Evolutionary conservation across 2,329 filamentous ascomycete species (phyloP).

Genomic region (Ophiostoma perfectum): DNA sequence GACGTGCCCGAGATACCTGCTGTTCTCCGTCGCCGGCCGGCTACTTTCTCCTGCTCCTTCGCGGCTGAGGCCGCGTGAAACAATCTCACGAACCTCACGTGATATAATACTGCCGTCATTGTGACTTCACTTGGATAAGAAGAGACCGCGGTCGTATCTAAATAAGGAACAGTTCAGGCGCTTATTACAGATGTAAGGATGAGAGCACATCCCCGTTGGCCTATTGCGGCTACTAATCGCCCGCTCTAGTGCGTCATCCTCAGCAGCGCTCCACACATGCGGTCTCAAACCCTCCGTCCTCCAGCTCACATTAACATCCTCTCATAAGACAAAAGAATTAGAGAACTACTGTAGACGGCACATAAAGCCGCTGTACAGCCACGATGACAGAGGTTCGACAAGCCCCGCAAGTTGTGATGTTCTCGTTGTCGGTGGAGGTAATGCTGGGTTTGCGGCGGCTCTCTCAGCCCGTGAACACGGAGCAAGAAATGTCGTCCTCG

Average conservation of each 20-base stretch:
- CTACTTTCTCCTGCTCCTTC: background rate
- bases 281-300: background rate
- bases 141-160: background rate
- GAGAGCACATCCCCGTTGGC: no score
- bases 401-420: background rate
- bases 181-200: no score
- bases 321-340: background rate
- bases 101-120: background rate
- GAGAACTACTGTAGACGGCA: background rate
- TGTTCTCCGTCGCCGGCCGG: background rate
- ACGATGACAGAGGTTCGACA: background rate
- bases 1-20: background rate
- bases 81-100: background rate
- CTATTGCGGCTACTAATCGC: background rate
- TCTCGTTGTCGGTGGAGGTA: slow-evolving; percentile 39
- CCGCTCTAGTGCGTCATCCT: background rate
- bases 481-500: slow-evolving; percentile 43
- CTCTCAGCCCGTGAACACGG: slow-evolving; percentile 49
- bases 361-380: no score
- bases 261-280: background rate
- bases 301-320: background rate
- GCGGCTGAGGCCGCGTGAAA: background rate
- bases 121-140: no score
- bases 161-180: no score
- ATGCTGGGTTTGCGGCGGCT: slow-evolving; percentile 59